Evolutionary conservation across 73 alveolate species (phyloP), one percentile per base, ranked within the genome.

Genomic region (Urostyla sp.): DNA sequence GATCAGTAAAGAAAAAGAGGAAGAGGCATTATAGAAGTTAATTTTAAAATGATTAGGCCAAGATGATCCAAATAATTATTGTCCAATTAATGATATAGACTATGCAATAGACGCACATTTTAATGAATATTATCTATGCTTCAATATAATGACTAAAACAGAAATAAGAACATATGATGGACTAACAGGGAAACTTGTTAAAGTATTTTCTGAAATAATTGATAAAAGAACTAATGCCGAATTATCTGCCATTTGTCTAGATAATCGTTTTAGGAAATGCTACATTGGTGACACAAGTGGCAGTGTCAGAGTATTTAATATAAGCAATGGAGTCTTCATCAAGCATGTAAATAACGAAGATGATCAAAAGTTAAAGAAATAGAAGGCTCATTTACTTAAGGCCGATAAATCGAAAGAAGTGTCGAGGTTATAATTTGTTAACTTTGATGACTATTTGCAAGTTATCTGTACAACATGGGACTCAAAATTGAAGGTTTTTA

Each of bases 81-180:
- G n/a, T n/a, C n/a, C n/a, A n/a, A n/a, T n/a, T n/a, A n/a, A 52
- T 38, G 96, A 91, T 53, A 93, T 84, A 30, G 56, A 78, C 34
- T 75, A 63, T 60, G 93, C 96, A 2, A 87, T 94, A 30, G 80
- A 82, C 79, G 87, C 89, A 18, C 77, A 88, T 44, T 94, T 91
- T 74, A 94, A 94, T 74, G 80, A 84, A 46, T 94, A 94, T 78
- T 87, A 91, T 40, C 73, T 73, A 21, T 84, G 90, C 51, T 83
- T 94, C 61, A 89, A 81, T 53, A 90, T 94, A 0, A 78, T 84
- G 0, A 94, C 97, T 24, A 78, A 78, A 56, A 84, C 53, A 51
- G 98, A 94, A 63, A 80, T 94, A 16, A 83, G 94, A 73, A 63
- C 90, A 26, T 94, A 84, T 89, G 94, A 91, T 67, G 86, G 87